Evolutionary conservation across 441 rosid genomes (phyloP), one percentile per base, ranked within the genome.

Genomic region (Omphalea diandra): DNA sequence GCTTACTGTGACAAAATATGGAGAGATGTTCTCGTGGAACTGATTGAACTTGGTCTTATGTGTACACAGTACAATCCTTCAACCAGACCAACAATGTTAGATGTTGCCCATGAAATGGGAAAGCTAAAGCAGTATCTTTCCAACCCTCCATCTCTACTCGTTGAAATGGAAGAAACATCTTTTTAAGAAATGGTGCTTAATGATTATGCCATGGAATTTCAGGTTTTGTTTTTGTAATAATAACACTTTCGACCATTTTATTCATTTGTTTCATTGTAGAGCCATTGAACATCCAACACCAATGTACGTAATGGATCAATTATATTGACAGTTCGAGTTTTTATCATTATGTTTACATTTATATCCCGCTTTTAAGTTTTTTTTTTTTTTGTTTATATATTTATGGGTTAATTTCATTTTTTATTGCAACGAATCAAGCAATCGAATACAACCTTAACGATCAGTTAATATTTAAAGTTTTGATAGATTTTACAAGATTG

Each of bases 31-130:
- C 70, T 88, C n/a, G 36, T 91, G 76, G 96, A 89, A 71, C 36
- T 94, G 77, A 74, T 89, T 66, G 96, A 91, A 65, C 84, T 94
- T 35, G 97, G 98, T 49, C 83, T 91, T 36, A 67, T 91, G 49
- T 91, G 97, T 82, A 88, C 96, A 5, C 96, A 88, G 38, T 73
- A 79, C 62, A 84, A 76, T 71, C 96, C n/a, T 68, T 78, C 87
- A 54, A 82, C 85, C 41, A 86, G 98, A 74, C 98, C 98, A 65
- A 84, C 68, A 75, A 94, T 91, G 97, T 69, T 84, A 8, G 90
- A 94, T 74, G 85, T 94, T 3, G 86, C 94, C 32, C 73, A 73
- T 29, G 97, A 91, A 77, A 88, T 94, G 83, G 89, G 86, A 36
- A 70, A 80, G 71, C 82, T 91, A 38, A 94, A 86, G 84, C 90